These are phyloP conservation scores for Coemansia sp. DNA, from an alignment of 192 early-diverging fungal genomes.

Conservation along the genomic window DNA sequence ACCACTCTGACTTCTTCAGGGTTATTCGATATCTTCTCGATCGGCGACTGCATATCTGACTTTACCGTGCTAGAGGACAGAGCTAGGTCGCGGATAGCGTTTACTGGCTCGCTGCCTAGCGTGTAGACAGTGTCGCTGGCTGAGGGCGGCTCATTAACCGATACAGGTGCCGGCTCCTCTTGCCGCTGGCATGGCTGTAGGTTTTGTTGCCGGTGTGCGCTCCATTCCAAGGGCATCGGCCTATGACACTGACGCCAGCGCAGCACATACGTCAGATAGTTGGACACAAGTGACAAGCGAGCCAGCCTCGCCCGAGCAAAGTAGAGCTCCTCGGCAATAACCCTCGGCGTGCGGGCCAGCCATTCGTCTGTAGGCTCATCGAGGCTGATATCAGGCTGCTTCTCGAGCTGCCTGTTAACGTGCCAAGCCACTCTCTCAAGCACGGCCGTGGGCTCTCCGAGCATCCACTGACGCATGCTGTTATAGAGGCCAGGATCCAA, in stretches of 20 bases:
- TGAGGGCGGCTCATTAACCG: neutral
- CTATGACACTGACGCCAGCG: conserved; percentile 29
- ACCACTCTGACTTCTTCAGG: neutral
- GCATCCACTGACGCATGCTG: conserved; percentile 37
- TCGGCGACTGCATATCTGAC: neutral
- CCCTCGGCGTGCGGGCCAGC: neutral
- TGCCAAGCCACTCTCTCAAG: conserved; percentile 17
- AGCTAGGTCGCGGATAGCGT: neutral
- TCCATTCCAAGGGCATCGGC: neutral
- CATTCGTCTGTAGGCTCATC: neutral
- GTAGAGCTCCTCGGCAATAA: neutral
- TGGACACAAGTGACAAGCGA: conserved; percentile 30
- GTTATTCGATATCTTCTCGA: neutral
- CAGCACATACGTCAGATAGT: conserved; percentile 38
- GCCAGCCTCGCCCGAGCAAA: conserved; percentile 18
- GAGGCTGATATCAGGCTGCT: conserved; percentile 36
- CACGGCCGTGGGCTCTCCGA: conserved; percentile 4
- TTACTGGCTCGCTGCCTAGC: neutral
- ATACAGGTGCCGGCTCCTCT: neutral
- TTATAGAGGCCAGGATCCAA: conserved; percentile 23
- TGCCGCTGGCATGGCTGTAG: neutral
- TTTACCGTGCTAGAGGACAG: neutral
- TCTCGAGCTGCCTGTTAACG: conserved; percentile 37
- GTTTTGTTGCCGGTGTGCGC: neutral
- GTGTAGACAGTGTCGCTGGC: neutral